Conservation (phyloP, 768 basidiomycete species). For the Lentinula guzmanii region DNA sequence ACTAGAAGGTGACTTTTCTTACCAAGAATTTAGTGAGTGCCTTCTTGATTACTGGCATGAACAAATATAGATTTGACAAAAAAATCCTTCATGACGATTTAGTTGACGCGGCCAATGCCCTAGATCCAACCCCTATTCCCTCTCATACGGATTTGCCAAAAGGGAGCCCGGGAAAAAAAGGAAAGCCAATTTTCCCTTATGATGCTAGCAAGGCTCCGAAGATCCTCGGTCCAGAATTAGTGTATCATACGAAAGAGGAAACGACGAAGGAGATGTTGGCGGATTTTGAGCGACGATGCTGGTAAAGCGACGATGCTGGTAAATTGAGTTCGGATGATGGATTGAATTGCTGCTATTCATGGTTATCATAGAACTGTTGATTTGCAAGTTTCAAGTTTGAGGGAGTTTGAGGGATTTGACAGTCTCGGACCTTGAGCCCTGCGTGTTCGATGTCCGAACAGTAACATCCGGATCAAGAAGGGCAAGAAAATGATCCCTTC, state of each 20-base stretch:
- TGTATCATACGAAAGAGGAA: conserved; percentile 22
- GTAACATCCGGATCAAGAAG: no score
- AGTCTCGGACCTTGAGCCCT: no score
- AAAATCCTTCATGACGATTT: not conserved
- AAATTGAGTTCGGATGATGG: no score
- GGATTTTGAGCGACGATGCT: conserved; percentile 26
- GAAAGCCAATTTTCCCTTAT: conserved; percentile 14
- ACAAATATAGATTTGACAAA: not conserved
- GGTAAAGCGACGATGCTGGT: conserved; percentile 28
- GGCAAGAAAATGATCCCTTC: no score
- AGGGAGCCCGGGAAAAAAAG: conserved; percentile 21
- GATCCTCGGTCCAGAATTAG: conserved; percentile 23
- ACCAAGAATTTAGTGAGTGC: conserved; percentile 18
- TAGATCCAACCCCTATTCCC: conserved; percentile 19
- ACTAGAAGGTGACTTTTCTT: conserved; percentile 19
- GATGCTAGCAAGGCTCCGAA: conserved; percentile 20
- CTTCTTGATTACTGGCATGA: not conserved
- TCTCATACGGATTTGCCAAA: conserved; percentile 14
- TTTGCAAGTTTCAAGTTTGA: no score
- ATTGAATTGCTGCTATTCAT: not conserved
- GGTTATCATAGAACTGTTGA: no score
- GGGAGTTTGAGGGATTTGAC: no score
- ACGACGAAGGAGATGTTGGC: conserved; percentile 23
- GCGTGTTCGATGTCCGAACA: no score
- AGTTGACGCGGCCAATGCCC: conserved; percentile 28